Base-by-base conservation (phyloP, 495 filamentous ascomycete species). In the Cryomyces antarcticus region DNA sequence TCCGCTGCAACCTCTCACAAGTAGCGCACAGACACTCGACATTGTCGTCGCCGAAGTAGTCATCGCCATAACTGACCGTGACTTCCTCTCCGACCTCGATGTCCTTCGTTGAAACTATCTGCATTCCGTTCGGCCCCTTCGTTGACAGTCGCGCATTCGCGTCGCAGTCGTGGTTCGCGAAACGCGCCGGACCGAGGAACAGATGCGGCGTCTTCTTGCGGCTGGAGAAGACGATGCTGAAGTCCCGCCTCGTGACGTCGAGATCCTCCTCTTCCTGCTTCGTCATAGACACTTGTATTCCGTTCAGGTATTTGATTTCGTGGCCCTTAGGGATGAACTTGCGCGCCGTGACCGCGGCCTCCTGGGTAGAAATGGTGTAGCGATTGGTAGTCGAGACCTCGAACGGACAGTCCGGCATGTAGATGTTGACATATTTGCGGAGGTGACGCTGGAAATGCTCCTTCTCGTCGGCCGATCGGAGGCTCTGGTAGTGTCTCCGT, bases 151-250 rank as follows among this genome's bases (percentile, higher is more conserved):
- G 69, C 4, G 85, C 85, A 65, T 96, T 99, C 28, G 92, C 83
- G 49, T 81, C 72, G 57, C 89, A 99, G 59, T 99, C 89, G 58
- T 99, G 89, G 52, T 99, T 99, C 13, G 88, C 82, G 52, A 99
- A 95, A 31, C 89, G 76, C 35, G 92, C 89, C 13, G 89, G 89
- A 2, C 89, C 89, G 51, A 99, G 75, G 49, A 99, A 93, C 13
- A 96, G 65, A 10, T 80, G 86, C 6, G 87, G 78, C 11, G 73
- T 77, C 55, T 89, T 89, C 51, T 86, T 85, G 31, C 89, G 71
- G 52, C 82, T 85, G 46, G 86, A 93, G 57, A 93, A 78, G 38
- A 99, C 85, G 41, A 99, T 83, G 56, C 84, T 93, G 59, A 99
- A 99, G 57, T 99, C 89, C 50, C 82, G 82, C 46, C 83, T 73